Base-by-base conservation (phyloP, 441 rosid genomes). In the Theobroma grandiflorum region DNA sequence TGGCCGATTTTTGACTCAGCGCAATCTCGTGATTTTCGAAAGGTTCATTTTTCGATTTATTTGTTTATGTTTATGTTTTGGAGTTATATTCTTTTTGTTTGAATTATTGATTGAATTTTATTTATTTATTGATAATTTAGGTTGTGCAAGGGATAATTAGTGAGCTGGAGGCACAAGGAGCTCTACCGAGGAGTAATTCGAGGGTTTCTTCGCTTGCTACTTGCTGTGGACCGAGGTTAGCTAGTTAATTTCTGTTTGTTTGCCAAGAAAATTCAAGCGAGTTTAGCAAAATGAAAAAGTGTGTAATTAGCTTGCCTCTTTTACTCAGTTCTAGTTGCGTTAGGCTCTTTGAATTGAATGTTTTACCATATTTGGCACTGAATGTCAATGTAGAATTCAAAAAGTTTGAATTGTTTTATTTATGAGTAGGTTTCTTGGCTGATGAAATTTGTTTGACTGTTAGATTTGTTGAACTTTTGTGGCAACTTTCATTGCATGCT, bases 1-100 rank as follows among this genome's bases (percentile, higher is more conserved):
- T 97, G 99, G 99, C 99, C 99, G 84, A 95, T 97, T 92, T 97
- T 97, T 78, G 99, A 97, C 91, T 97, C 99, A 6, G 98, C 98
- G 52, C 99, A 97, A 84, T 97, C 98, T 66, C 98, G 99, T 33
- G 99, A 95, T 88, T 97, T 97, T 74, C 93, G 99, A 47, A 97
- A 97, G 98, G 99, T 97, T 78, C 70, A 50, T 58, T 47, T 33
- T 64, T 72, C 16, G 72, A 52, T 69, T 38, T 69, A 71, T 37
- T 20, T 61, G n/a, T 75, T 20, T 53, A 31, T 3, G n/a, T 59
- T 77, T 45, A 8, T 74, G 18, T 9, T 59, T 38, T 80, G 65
- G 33, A 53, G 22, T 66, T 67, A 5, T 42, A 58, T 37, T 49
- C 64, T 62, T 52, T 42, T 42, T 3, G 70, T 45, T 73, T 67